A percentile compares a stretch with the other conserved stretches of the same genome.
Conservation (phyloP, 2,329 filamentous ascomycete species). For the Aaosphaeria pasadenensis region DNA sequence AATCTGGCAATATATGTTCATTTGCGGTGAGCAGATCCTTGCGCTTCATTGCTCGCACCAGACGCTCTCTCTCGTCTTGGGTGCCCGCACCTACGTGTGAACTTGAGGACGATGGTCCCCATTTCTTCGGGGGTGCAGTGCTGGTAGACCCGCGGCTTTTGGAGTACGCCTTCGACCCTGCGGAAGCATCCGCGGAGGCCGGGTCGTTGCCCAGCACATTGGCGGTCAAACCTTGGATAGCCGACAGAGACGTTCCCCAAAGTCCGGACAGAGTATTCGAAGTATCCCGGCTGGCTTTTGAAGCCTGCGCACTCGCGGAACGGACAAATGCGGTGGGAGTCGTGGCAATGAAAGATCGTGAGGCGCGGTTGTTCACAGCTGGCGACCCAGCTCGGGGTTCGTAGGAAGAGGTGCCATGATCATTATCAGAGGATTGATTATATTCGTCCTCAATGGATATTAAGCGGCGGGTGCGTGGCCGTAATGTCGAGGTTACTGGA, state of each 20-base stretch:
- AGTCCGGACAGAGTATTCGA: slow-evolving; percentile 39
- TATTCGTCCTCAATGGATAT: slow-evolving; percentile 49
- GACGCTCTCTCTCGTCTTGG: slow-evolving; percentile 44
- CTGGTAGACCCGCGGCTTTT: slow-evolving; percentile 27
- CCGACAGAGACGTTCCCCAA: slow-evolving; percentile 49
- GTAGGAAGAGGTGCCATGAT: slow-evolving; percentile 37
- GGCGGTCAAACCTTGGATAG: slow-evolving; percentile 49
- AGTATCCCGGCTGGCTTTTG: slow-evolving; percentile 17
- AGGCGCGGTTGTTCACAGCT: slow-evolving; percentile 37
- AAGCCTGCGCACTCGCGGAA: slow-evolving; percentile 18
- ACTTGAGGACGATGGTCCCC: slow-evolving; percentile 43
- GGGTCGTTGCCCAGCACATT: slow-evolving; percentile 45
- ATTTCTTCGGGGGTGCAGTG: slow-evolving; percentile 44
- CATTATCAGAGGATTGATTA: slow-evolving; percentile 31
- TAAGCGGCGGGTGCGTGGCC: slow-evolving; percentile 46
- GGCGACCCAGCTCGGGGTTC: slow-evolving; percentile 42
- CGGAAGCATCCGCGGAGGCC: not conserved
- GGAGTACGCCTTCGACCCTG: slow-evolving; percentile 11
- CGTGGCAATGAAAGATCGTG: slow-evolving; percentile 26
- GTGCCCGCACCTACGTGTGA: slow-evolving; percentile 44
- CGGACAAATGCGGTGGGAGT: slow-evolving; percentile 25
- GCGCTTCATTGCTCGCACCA: slow-evolving; percentile 49
- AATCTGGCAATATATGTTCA: slow-evolving; percentile 40
- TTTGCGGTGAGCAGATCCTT: slow-evolving; percentile 46
- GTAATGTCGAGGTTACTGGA: slow-evolving; percentile 37